phyloP scores from a whole-genome alignment of 192 early-diverging fungal species.

The Entomortierella chlamydospora region DNA sequence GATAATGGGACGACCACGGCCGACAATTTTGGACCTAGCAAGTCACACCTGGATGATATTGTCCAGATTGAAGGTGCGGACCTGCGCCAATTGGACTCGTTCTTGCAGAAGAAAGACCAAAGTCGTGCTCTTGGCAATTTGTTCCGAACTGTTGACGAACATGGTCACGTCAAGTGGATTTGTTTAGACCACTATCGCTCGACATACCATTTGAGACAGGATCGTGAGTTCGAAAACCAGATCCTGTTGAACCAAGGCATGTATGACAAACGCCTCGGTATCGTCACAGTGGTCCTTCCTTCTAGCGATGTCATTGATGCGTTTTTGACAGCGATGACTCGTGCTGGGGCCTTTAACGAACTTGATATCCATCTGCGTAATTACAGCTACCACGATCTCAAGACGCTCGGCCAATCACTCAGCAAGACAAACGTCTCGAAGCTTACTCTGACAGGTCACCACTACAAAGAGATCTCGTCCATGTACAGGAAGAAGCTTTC shows the following conservation, averaged over 20 bases:
- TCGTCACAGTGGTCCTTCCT: constrained; percentile 22
- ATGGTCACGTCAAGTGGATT: constrained; percentile 51
- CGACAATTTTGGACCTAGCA: neutral
- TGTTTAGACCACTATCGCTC: constrained; percentile 46
- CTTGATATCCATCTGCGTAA: constrained; percentile 34
- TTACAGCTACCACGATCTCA: constrained; percentile 32
- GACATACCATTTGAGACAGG: constrained; percentile 35
- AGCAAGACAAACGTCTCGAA: constrained; percentile 42
- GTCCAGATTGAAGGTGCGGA: constrained; percentile 41
- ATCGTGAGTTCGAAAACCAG: constrained; percentile 40
- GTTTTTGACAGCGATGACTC: constrained; percentile 38
- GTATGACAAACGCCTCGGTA: constrained; percentile 40
- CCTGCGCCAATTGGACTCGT: constrained; percentile 24
- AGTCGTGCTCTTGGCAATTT: constrained; percentile 39
- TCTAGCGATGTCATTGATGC: constrained; percentile 16
- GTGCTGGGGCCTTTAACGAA: constrained; percentile 34
- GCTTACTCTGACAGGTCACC: constrained; percentile 31
- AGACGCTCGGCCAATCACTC: constrained; percentile 13
- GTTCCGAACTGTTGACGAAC: constrained; percentile 34
- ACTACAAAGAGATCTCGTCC: constrained; percentile 27
- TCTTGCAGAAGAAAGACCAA: constrained; percentile 34
- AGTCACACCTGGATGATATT: neutral
- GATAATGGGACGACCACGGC: neutral
- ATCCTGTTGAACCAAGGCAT: constrained; percentile 18
- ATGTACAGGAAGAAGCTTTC: constrained; percentile 26